Percentiles rank a stretch among this genome's conserved stretches.
phyloP scores from a whole-genome alignment of 805 yeast genomes.

The Tetrapisispora namnaoensis region DNA sequence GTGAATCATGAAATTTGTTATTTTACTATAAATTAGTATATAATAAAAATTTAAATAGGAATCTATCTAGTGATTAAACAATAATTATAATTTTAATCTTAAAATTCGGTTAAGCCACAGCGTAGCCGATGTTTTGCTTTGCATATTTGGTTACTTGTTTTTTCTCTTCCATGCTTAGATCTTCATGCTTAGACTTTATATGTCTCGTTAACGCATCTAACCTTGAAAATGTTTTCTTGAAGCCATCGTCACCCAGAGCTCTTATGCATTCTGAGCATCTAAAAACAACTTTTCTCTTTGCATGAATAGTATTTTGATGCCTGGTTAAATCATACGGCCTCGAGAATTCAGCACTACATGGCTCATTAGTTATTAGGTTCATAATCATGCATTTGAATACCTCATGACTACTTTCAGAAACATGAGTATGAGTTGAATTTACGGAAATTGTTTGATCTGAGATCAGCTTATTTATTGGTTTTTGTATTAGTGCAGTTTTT shows the following conservation, averaged over 20 bases:
- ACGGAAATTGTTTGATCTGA: not conserved
- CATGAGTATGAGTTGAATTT: not conserved
- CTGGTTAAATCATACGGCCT: constrained; percentile 91
- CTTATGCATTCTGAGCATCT: constrained; percentile 74
- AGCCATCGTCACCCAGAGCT: constrained; percentile 33
- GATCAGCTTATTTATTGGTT: not conserved
- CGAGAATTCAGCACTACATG: constrained; percentile 48
- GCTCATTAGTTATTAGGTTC: constrained; percentile 8
- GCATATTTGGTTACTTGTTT: constrained; percentile 63
- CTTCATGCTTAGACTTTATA: constrained; percentile 79
- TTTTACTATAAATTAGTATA: not conserved
- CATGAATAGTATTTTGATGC: constrained; percentile 94
- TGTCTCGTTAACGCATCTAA: constrained; percentile 93
- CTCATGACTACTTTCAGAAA: not conserved
- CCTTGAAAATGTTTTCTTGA: constrained; percentile 77
- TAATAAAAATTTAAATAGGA: not conserved
- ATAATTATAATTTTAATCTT: not conserved
- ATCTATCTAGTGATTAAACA: not conserved
- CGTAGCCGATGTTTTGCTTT: constrained; percentile 64
- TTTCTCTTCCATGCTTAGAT: constrained; percentile 44
- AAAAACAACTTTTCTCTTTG: constrained; percentile 73
- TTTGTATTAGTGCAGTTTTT: not conserved
- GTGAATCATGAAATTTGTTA: not conserved
- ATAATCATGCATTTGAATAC: constrained; percentile 2
- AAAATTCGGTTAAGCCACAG: not conserved